phyloP scores from a whole-genome alignment of 2,329 filamentous ascomycete genomes.

The Aspergillus novoparasiticus region DNA sequence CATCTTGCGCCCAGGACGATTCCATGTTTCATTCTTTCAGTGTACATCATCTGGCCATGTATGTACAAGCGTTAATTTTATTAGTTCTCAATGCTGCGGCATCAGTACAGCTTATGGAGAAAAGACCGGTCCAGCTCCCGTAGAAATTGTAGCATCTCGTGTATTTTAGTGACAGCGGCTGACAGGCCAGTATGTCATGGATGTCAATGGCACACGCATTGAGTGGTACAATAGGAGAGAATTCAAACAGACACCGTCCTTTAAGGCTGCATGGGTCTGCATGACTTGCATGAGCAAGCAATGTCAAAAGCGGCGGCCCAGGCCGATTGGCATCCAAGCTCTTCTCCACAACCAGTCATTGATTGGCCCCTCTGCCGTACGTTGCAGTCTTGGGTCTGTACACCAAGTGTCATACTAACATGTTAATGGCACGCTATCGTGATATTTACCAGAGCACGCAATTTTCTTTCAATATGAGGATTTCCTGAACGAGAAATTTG shows the following conservation, averaged over 20 bases:
- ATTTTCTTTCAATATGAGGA: conserved; percentile 6
- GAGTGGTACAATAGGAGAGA: background rate
- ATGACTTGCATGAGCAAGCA: background rate
- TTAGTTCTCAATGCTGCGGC: background rate
- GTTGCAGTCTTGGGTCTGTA: conserved; percentile 1
- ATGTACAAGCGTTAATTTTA: conserved; percentile 2
- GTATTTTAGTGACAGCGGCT: background rate
- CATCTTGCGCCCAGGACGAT: background rate
- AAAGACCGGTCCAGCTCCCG: too few species aligned
- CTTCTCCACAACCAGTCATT: conserved; percentile 4
- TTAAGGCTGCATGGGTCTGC: background rate
- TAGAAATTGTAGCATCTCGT: background rate
- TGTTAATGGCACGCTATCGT: conserved; percentile 1
- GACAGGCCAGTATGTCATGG: background rate
- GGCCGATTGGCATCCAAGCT: background rate
- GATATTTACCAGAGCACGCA: conserved; percentile 5
- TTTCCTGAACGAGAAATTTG: background rate
- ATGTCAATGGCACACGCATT: background rate
- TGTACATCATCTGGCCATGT: conserved; percentile 7
- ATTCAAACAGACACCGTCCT: background rate
- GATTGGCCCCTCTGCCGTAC: background rate
- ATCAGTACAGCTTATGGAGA: background rate
- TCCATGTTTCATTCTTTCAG: background rate
- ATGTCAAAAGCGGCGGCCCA: background rate
- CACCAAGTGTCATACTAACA: background rate